A percentile compares a stretch with the other conserved stretches of the same genome.
Conservation (phyloP, 2,329 filamentous ascomycete genomes). For the Trichoderma sp. region DNA sequence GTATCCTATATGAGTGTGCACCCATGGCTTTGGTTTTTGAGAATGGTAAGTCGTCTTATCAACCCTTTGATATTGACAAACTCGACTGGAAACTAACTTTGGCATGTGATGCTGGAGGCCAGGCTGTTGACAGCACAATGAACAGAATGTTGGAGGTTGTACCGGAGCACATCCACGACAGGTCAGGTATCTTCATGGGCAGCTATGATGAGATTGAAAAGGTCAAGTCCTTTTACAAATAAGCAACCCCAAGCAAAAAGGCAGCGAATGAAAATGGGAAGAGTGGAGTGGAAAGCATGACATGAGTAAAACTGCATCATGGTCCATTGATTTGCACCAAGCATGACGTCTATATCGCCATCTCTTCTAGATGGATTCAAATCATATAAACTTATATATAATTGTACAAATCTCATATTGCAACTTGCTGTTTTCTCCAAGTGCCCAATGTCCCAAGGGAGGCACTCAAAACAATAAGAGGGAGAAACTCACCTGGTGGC, state of each 20-base stretch:
- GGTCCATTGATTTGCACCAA: background rate
- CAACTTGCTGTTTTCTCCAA: background rate
- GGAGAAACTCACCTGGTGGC: background rate
- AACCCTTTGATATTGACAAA: background rate
- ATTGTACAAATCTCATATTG: background rate
- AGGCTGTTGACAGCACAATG: slow-evolving; percentile 91
- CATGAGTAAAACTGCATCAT: background rate
- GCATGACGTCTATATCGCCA: background rate
- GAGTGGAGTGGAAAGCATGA: background rate
- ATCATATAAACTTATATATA: slow-evolving; percentile 1
- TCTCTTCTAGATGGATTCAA: background rate
- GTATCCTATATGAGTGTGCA: slow-evolving; percentile 97
- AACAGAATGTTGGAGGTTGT: slow-evolving; percentile 84
- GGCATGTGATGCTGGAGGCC: slow-evolving; percentile 67
- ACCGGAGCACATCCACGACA: slow-evolving; percentile 92
- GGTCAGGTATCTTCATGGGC: slow-evolving; percentile 93
- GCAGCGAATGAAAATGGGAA: background rate
- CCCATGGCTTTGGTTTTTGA: slow-evolving; percentile 99
- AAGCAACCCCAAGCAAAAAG: background rate
- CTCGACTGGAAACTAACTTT: slow-evolving; percentile 31
- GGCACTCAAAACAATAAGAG: no score
- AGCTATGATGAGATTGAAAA: slow-evolving; percentile 95
- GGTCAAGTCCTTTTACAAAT: slow-evolving; percentile 77
- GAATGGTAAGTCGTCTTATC: slow-evolving; percentile 69
- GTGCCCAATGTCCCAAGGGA: background rate